Conservation (phyloP, 2,329 filamentous ascomycete species). For the Fusarium torreyae region DNA sequence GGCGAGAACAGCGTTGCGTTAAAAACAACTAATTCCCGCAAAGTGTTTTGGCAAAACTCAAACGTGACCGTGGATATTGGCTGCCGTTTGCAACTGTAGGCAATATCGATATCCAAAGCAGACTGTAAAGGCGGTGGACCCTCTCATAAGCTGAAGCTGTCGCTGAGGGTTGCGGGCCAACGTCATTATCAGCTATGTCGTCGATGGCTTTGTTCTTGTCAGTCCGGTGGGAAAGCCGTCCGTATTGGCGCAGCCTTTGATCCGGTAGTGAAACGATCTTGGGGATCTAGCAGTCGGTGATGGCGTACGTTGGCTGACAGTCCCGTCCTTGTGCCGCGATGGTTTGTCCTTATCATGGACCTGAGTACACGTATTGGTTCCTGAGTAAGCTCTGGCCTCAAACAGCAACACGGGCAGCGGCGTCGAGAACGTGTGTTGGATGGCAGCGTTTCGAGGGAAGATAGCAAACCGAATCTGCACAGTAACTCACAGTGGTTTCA, state of each 20-base stretch:
- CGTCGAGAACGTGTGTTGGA: slow-evolving; percentile 33
- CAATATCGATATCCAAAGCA: slow-evolving; percentile 9
- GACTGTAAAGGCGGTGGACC: neutral
- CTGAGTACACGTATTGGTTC: slow-evolving; percentile 2
- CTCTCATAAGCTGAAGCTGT: slow-evolving; percentile 16
- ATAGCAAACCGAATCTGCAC: slow-evolving; percentile 28
- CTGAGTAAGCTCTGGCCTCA: slow-evolving; percentile 22
- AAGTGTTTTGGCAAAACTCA: neutral
- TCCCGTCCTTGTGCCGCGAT: slow-evolving; percentile 4
- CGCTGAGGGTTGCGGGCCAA: slow-evolving; percentile 22
- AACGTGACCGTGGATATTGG: slow-evolving; percentile 1
- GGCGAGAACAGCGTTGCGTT: slow-evolving; percentile 10
- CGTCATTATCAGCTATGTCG: slow-evolving; percentile 35
- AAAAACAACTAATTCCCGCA: slow-evolving; percentile 32
- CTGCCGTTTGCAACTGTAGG: neutral
- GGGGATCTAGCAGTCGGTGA: slow-evolving; percentile 2
- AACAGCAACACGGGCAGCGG: slow-evolving; percentile 24
- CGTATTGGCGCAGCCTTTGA: slow-evolving; percentile 12
- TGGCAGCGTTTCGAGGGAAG: slow-evolving; percentile 30
- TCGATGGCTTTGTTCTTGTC: slow-evolving; percentile 18
- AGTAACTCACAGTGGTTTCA: slow-evolving; percentile 42
- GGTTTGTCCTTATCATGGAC: slow-evolving; percentile 10
- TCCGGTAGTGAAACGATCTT: slow-evolving; percentile 14
- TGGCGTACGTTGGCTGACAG: slow-evolving; percentile 14
- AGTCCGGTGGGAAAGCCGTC: slow-evolving; percentile 6